phyloP scores from a whole-genome alignment of 2,329 filamentous ascomycete species.

The Ilyonectria sp. region DNA sequence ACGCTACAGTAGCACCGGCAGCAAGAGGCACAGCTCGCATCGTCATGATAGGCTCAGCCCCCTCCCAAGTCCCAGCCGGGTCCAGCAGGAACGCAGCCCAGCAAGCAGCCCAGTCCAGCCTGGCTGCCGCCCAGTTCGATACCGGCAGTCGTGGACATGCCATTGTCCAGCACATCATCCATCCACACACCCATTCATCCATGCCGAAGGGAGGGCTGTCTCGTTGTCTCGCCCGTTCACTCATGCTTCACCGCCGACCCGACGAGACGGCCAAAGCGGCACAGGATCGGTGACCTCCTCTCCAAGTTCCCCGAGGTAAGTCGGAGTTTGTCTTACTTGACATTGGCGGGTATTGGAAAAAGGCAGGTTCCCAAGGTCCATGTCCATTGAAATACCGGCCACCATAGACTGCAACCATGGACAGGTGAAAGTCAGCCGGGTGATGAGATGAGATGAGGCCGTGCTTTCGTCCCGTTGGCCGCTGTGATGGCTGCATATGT shows the following conservation, averaged over 20 bases:
- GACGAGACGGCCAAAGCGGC: conserved; percentile 16
- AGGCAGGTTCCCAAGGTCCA: neutral
- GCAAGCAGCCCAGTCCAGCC: conserved; percentile 20
- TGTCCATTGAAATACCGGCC: neutral
- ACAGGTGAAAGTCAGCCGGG: neutral
- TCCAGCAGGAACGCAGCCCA: conserved; percentile 23
- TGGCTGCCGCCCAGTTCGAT: conserved; percentile 22
- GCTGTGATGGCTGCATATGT: conserved; percentile 21
- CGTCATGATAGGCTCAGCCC: conserved; percentile 30
- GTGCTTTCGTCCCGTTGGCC: conserved; percentile 10
- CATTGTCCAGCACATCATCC: conserved; percentile 27
- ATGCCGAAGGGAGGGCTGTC: conserved; percentile 19
- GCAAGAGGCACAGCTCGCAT: conserved; percentile 24
- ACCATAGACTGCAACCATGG: neutral
- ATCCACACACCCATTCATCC: conserved; percentile 23
- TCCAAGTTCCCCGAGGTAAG: conserved; percentile 11
- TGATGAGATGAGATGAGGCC: conserved; percentile 19
- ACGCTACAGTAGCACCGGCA: conserved; percentile 32
- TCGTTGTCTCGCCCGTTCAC: conserved; percentile 12
- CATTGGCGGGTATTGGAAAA: neutral
- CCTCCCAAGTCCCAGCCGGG: conserved; percentile 27
- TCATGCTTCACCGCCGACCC: conserved; percentile 25
- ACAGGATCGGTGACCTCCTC: conserved; percentile 15
- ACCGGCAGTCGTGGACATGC: conserved; percentile 27
- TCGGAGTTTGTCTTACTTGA: conserved; percentile 12